Conservation (phyloP, 2,329 filamentous ascomycete genomes). For the Paradendryphiella salina region DNA sequence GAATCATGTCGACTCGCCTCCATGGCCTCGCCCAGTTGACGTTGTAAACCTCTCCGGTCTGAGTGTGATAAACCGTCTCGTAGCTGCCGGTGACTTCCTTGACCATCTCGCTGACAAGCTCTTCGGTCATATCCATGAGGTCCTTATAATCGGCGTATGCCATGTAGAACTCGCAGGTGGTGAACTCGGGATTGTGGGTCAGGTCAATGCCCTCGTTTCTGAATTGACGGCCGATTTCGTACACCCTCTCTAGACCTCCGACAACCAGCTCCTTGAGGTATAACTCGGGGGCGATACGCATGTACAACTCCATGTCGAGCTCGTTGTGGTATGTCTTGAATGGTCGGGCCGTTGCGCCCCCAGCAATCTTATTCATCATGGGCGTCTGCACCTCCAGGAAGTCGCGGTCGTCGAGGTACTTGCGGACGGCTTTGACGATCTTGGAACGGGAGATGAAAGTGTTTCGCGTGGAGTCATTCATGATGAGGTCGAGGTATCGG, state of each 20-base stretch:
- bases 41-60: slow-evolving; percentile 80
- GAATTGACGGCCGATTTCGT: slow-evolving; percentile 95
- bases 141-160: slow-evolving; percentile 74
- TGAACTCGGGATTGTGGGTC: slow-evolving; percentile 98
- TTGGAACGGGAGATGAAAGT: slow-evolving; percentile 83
- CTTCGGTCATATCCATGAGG: slow-evolving; percentile 87
- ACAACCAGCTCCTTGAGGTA: slow-evolving; percentile 97
- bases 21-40: slow-evolving; percentile 97
- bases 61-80: slow-evolving; percentile 82
- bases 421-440: slow-evolving; percentile 85
- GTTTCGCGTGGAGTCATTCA: slow-evolving; percentile 85
- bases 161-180: slow-evolving; percentile 94
- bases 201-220: slow-evolving; percentile 89
- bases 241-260: slow-evolving; percentile 90
- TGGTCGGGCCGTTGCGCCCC: slow-evolving; percentile 91
- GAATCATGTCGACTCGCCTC: slow-evolving; percentile 94
- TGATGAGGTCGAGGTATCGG: slow-evolving; percentile 92
- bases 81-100: slow-evolving; percentile 86
- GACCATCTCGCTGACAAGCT: slow-evolving; percentile 86
- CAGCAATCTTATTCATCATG: slow-evolving; percentile 95
- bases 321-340: slow-evolving; percentile 98
- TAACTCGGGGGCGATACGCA: slow-evolving; percentile 92
- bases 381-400: slow-evolving; percentile 94
- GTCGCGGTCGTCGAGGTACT: slow-evolving; percentile 82
- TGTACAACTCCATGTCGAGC: slow-evolving; percentile 88